Conservation (phyloP, 2,329 filamentous ascomycete genomes). For the Colletotrichum magnum region DNA sequence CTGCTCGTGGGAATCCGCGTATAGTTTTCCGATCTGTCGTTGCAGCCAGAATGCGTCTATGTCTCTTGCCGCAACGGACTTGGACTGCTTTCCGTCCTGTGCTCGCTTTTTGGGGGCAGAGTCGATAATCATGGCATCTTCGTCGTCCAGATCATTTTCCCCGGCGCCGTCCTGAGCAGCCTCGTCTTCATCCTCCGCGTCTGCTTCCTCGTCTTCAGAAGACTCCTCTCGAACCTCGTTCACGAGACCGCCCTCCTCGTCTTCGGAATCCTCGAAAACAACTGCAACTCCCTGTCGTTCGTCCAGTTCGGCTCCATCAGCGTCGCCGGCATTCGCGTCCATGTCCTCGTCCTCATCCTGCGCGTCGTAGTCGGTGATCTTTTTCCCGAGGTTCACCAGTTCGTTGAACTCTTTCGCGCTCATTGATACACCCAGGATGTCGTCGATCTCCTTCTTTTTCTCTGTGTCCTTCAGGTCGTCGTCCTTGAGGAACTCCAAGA, state of each 20-base stretch:
- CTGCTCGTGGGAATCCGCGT: conserved; percentile 92
- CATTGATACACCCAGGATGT: conserved; percentile 87
- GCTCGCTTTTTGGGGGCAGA: conserved; percentile 66
- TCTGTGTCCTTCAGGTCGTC: conserved; percentile 97
- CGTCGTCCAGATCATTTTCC: conserved; percentile 57
- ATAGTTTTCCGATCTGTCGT: conserved; percentile 88
- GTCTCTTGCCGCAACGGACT: conserved; percentile 83
- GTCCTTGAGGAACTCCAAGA: conserved; percentile 93
- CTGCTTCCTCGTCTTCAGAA: conserved; percentile 83
- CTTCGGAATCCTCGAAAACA: conserved; percentile 92
- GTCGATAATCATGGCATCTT: conserved; percentile 90
- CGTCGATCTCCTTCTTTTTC: conserved; percentile 98
- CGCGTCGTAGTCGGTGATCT: conserved; percentile 98
- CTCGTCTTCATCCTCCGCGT: conserved; percentile 74
- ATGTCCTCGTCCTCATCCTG: conserved; percentile 96
- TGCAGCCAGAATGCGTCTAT: conserved; percentile 99
- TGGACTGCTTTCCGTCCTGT: conserved; percentile 66
- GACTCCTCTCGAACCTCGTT: conserved; percentile 91
- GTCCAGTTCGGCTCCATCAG: conserved; percentile 83
- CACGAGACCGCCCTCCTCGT: conserved; percentile 84
- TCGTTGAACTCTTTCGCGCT: conserved; percentile 96
- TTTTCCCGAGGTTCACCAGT: conserved; percentile 95
- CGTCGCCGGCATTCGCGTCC: conserved; percentile 76
- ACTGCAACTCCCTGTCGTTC: conserved; percentile 97
- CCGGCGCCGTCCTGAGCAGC: conserved; percentile 65